Conservation (phyloP, 1,284 basidiomycete genomes). For the Malassezia nana region DNA sequence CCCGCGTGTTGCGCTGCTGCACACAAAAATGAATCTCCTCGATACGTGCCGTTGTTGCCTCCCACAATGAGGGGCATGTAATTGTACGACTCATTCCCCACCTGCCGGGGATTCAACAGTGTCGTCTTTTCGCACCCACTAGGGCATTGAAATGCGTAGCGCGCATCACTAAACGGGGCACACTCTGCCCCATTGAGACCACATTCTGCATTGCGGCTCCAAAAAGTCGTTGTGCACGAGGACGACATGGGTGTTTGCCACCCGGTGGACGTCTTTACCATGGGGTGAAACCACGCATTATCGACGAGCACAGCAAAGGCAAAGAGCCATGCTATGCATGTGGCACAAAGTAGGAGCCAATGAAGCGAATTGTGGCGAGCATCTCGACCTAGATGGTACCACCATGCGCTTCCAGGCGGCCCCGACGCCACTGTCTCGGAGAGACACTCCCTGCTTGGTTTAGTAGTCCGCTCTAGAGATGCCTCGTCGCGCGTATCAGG, state of each 20-base stretch:
- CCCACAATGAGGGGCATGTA: conserved; percentile 71
- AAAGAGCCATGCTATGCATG: conserved; percentile 35
- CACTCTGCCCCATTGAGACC: conserved; percentile 64
- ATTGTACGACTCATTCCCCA: conserved; percentile 61
- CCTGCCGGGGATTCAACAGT: conserved; percentile 63
- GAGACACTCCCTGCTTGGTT: too few species aligned
- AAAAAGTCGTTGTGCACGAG: conserved; percentile 41
- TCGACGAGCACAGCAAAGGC: conserved; percentile 30
- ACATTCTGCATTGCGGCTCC: conserved; percentile 52
- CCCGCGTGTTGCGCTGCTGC: conserved; percentile 68
- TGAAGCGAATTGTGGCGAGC: conserved; percentile 26
- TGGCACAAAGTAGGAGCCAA: conserved; percentile 26
- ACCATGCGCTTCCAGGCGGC: conserved; percentile 7
- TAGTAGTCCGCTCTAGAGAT: background rate
- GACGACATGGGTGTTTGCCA: conserved; percentile 19
- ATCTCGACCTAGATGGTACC: conserved; percentile 18
- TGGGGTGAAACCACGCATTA: conserved; percentile 30
- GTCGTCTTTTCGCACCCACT: conserved; percentile 61
- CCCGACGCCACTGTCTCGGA: background rate
- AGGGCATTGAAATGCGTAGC: conserved; percentile 66
- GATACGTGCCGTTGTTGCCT: conserved; percentile 62
- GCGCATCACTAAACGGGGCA: conserved; percentile 56
- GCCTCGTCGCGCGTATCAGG: background rate
- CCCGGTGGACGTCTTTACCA: conserved; percentile 16
- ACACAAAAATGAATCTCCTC: conserved; percentile 76